A percentile compares a stretch with the other conserved stretches of the same genome.
phyloP scores from a whole-genome alignment of 2,329 filamentous ascomycete genomes.

The Colletotrichum phormii region DNA sequence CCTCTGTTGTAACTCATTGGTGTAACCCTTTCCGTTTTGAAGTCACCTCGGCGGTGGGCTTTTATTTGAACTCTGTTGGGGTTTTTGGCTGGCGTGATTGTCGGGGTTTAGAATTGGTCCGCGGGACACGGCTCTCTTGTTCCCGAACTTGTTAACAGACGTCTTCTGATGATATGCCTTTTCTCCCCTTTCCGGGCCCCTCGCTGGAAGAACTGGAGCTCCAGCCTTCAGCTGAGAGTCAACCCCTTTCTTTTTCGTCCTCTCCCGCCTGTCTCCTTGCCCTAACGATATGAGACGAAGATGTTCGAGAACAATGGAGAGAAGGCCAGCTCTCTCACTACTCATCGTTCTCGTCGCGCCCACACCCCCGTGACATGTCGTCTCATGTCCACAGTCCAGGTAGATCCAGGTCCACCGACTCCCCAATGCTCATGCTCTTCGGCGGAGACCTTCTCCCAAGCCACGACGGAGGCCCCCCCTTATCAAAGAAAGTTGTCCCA shows the following conservation, averaged over 20 bases:
- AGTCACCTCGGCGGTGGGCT: not conserved
- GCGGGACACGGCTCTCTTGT: not conserved
- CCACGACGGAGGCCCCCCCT: not conserved
- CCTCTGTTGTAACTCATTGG: not conserved
- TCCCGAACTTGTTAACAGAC: not conserved
- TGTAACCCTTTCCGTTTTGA: conserved; percentile 16
- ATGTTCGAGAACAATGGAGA: conserved; percentile 27
- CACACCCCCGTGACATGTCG: conserved; percentile 6
- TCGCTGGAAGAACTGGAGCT: not conserved
- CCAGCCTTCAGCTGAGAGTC: not conserved
- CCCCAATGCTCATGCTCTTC: conserved; percentile 17
- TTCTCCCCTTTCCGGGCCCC: not conserved
- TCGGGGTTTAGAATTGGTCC: not conserved
- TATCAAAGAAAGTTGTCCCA: not conserved
- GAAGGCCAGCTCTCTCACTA: not conserved
- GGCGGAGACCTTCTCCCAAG: conserved; percentile 16
- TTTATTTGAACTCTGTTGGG: conserved; percentile 13
- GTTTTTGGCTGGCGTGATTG: not conserved
- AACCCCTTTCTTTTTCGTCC: not conserved
- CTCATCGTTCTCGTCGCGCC: not conserved
- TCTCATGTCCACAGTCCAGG: conserved; percentile 31
- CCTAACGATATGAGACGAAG: conserved; percentile 14
- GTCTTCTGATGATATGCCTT: not conserved
- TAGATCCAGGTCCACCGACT: conserved; percentile 15
- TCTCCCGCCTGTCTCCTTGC: not conserved